phyloP scores from a whole-genome alignment of 768 basidiomycete species.

The Russula sp. region DNA sequence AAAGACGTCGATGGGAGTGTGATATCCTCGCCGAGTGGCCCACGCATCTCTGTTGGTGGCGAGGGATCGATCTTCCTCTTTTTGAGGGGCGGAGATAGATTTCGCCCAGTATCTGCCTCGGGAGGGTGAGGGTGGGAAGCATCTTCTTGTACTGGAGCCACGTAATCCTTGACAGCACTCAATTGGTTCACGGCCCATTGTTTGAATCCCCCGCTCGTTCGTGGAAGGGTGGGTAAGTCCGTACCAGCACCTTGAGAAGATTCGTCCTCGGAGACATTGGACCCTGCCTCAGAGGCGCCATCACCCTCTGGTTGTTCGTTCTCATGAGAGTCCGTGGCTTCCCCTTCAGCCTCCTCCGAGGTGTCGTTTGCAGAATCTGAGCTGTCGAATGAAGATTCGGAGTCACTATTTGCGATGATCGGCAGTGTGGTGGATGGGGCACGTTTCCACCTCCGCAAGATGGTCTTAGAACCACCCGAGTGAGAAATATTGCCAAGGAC shows the following conservation, averaged over 20 bases:
- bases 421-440: constrained; percentile 28
- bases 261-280: constrained; percentile 25
- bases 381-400: constrained; percentile 68
- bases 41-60: constrained; percentile 47
- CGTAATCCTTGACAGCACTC: constrained; percentile 41
- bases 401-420: constrained; percentile 31
- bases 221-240: constrained; percentile 29
- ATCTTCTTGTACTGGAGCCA: constrained; percentile 26
- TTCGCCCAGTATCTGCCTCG: not conserved
- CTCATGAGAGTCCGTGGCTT: constrained; percentile 26
- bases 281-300: constrained; percentile 11
- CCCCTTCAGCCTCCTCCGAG: constrained; percentile 16
- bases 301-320: constrained; percentile 19
- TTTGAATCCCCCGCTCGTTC: constrained; percentile 63
- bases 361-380: constrained; percentile 68
- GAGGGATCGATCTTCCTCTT: constrained; percentile 41
- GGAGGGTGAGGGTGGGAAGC: not conserved
- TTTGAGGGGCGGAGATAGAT: constrained; percentile 33
- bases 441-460: constrained; percentile 49
- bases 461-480: constrained; percentile 27
- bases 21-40: constrained; percentile 74
- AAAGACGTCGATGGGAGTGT: constrained; percentile 62
- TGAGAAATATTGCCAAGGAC: not conserved
- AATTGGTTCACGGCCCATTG: constrained; percentile 85
- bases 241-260: constrained; percentile 26